Percentiles rank a stretch among this genome's conserved stretches.
These are phyloP conservation scores for Parastagonospora avenae DNA, from an alignment of 2,329 filamentous ascomycete genomes.

Conservation along the genomic window DNA sequence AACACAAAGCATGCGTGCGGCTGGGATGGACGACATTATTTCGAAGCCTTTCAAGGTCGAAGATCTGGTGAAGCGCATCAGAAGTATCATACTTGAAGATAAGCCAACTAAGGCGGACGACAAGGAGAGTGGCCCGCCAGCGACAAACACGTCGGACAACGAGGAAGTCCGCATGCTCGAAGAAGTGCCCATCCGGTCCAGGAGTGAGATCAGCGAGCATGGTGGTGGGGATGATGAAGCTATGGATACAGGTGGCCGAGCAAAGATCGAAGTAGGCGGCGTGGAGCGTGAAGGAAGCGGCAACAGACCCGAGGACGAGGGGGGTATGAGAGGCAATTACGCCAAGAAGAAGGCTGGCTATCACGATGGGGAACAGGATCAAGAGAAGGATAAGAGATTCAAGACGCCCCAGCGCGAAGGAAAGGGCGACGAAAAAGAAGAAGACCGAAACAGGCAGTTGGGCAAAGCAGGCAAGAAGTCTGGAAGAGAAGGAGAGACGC, in stretches of 20 bases:
- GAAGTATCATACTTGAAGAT: constrained; percentile 19
- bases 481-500: constrained; percentile 5
- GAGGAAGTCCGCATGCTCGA: neutral
- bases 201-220: neutral
- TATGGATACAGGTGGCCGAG: neutral
- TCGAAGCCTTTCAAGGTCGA: constrained; percentile 49
- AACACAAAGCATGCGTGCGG: constrained; percentile 37
- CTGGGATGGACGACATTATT: constrained; percentile 48
- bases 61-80: constrained; percentile 38
- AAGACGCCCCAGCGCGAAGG: neutral
- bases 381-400: neutral
- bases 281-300: neutral
- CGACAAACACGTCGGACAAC: neutral
- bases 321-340: too few species aligned
- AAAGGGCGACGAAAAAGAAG: neutral
- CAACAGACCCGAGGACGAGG: neutral
- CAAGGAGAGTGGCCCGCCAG: neutral
- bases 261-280: constrained; percentile 1
- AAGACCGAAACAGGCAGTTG: neutral
- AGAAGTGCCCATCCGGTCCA: neutral
- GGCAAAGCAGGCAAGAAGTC: constrained; percentile 1
- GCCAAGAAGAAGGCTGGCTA: neutral
- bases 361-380: neutral
- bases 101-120: constrained; percentile 1
- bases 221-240: neutral